Percentiles rank a stretch among this genome's conserved stretches.
Evolutionary conservation across 495 filamentous ascomycete genomes (phyloP).

Genomic region (Penicillium turbatum): DNA sequence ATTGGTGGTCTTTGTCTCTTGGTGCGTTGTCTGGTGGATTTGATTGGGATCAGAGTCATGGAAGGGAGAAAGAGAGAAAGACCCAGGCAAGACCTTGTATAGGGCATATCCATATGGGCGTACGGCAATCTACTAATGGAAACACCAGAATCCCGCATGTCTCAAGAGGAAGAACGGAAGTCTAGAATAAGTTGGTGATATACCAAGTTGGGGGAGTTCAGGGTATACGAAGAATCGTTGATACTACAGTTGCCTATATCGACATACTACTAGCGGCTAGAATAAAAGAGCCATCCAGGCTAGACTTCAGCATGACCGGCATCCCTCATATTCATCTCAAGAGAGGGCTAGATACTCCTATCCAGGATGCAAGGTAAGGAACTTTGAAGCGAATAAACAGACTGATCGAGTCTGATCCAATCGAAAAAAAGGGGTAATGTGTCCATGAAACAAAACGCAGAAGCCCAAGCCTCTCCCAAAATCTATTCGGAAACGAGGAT

Average conservation of each 20-base stretch:
- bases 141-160: too few species aligned
- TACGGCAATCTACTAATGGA: too few species aligned
- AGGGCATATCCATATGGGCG: too few species aligned
- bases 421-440: conserved; percentile 7
- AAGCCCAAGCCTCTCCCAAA: conserved; percentile 6
- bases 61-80: background rate
- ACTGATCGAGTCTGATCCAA: conserved; percentile 5
- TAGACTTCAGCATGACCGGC: background rate
- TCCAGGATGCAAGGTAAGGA: conserved; percentile 16
- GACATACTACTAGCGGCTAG: too few species aligned
- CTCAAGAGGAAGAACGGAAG: too few species aligned
- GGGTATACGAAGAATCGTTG: too few species aligned
- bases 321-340: conserved; percentile 12
- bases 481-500: conserved; percentile 6
- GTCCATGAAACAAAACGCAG: conserved; percentile 9
- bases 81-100: background rate
- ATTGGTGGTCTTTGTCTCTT: background rate
- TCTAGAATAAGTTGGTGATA: too few species aligned
- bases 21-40: background rate
- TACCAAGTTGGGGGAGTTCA: too few species aligned
- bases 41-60: background rate
- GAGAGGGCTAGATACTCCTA: conserved; percentile 18
- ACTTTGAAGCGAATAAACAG: conserved; percentile 5
- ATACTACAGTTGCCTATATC: too few species aligned
- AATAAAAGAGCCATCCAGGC: too few species aligned